Base-by-base conservation (phyloP, 2,329 filamentous ascomycete genomes). In the Colletotrichum sublineola region DNA sequence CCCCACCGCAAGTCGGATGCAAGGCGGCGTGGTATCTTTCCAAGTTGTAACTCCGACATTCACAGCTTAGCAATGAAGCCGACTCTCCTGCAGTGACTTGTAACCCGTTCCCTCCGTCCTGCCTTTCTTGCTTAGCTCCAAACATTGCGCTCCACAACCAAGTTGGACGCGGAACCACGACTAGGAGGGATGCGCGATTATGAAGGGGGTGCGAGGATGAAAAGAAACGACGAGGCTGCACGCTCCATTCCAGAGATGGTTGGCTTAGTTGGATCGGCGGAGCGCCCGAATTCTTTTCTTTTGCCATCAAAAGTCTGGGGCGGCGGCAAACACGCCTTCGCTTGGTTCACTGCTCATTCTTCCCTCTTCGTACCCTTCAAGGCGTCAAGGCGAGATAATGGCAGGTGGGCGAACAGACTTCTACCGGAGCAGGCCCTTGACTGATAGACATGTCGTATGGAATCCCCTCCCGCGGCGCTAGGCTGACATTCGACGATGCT, bases 191-290 rank as follows among this genome's bases (percentile, higher is more conserved):
- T 68, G 29, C n/a, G 33, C 42, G 36, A 33, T 38, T 11, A 46
- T 53, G 31, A 31, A 57, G n/a, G 38, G 38, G 38, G 55, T 38
- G 14, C 46, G 38, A 57, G 42, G 46, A n/a, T 53, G 42, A 72
- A 64, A 72, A 72, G 70, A 66, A 72, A 72, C 58, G 40, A 69
- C 66, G 52, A 72, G 24, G 64, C 58, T 42, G 58, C 18, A 38
- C 48, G 60, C 29, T 61, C 53, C 46, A 65, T 61, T 61, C 60
- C 69, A 53, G 55, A 61, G 66, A 72, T 44, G 42, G 66, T 46
- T 14, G 62, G 18, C 50, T 31, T 15, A 50, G 61, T 42, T 55
- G 48, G 48, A 24, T 44, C 9, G 38, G 42, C 50, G 3, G 6
- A 14, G 29, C 46, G 48, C 46, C 36, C 15, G 3, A 20, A 15